These are phyloP conservation scores for Metschnikowia similis DNA, from an alignment of 805 yeast species.

Conservation along the genomic window DNA sequence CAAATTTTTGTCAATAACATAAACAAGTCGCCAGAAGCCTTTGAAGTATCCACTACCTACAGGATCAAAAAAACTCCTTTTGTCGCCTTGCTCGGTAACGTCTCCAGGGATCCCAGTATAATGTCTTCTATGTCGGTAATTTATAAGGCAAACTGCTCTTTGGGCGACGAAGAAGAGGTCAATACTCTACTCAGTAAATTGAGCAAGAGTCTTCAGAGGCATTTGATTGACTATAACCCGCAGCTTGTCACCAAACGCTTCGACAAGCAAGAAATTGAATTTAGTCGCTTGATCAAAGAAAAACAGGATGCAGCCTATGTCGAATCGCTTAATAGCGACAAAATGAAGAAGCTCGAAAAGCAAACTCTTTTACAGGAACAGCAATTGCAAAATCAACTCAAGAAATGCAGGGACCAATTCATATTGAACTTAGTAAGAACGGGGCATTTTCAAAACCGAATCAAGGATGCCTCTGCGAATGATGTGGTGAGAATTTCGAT, in stretches of 20 bases:
- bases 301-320: constrained; percentile 42
- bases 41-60: constrained; percentile 34
- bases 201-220: constrained; percentile 20
- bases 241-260: constrained; percentile 34
- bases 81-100: constrained; percentile 35
- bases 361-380: constrained; percentile 16
- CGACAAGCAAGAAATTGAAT: constrained; percentile 40
- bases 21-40: constrained; percentile 32
- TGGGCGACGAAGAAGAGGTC: constrained; percentile 17
- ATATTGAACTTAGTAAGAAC: constrained; percentile 15
- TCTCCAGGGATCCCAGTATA: constrained; percentile 30
- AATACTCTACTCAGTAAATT: constrained; percentile 18
- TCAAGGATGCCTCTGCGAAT: constrained; percentile 4
- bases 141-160: constrained; percentile 28
- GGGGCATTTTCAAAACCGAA: constrained; percentile 12
- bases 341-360: constrained; percentile 46
- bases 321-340: constrained; percentile 47
- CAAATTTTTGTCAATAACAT: constrained; percentile 29
- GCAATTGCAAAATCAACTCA: constrained; percentile 7
- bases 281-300: constrained; percentile 34
- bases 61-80: constrained; percentile 30
- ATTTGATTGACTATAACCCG: constrained; percentile 30
- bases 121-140: constrained; percentile 38
- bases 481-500: constrained; percentile 42
- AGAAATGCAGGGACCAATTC: constrained; percentile 16